Conservation (phyloP, 2,329 filamentous ascomycete species). For the Lachnellula subtilissima region DNA sequence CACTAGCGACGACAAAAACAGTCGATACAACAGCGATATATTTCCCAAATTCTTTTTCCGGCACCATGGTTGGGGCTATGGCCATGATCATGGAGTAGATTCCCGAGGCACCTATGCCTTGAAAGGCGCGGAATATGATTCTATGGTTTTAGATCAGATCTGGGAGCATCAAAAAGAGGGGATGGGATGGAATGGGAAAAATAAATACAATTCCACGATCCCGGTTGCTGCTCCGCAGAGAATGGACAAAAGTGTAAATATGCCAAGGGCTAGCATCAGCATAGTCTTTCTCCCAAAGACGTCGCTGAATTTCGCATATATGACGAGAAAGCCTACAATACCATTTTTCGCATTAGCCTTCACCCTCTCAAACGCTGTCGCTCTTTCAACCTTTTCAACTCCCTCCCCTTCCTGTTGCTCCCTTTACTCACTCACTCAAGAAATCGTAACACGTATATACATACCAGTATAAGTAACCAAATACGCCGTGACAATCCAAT, state of each 20-base stretch:
- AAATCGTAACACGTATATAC: not conserved
- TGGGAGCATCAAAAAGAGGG: constrained; percentile 11
- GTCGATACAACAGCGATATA: constrained; percentile 23
- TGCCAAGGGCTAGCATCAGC: constrained; percentile 1
- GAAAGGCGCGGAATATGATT: constrained; percentile 16
- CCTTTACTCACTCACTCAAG: too few relatives aligned
- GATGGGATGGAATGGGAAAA: constrained; percentile 18
- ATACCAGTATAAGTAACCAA: constrained; percentile 14
- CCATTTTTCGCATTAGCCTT: not conserved
- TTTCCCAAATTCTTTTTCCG: constrained; percentile 41
- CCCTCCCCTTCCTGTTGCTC: too few relatives aligned
- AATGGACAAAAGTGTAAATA: constrained; percentile 11
- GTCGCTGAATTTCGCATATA: constrained; percentile 18
- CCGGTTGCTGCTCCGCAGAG: constrained; percentile 9
- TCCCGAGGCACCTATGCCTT: constrained; percentile 45
- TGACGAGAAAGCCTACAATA: constrained; percentile 12
- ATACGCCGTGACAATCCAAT: constrained; percentile 14
- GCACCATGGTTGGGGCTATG: constrained; percentile 45
- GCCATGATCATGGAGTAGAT: constrained; percentile 42
- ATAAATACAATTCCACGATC: constrained; percentile 1
- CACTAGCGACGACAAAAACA: constrained; percentile 8
- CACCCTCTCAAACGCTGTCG: not conserved
- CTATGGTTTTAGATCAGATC: not conserved
- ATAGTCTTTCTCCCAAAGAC: constrained; percentile 11
- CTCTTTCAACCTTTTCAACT: not conserved